Conservation (phyloP, 2,329 filamentous ascomycete species). For the Rhytidhysteron rufulum region DNA sequence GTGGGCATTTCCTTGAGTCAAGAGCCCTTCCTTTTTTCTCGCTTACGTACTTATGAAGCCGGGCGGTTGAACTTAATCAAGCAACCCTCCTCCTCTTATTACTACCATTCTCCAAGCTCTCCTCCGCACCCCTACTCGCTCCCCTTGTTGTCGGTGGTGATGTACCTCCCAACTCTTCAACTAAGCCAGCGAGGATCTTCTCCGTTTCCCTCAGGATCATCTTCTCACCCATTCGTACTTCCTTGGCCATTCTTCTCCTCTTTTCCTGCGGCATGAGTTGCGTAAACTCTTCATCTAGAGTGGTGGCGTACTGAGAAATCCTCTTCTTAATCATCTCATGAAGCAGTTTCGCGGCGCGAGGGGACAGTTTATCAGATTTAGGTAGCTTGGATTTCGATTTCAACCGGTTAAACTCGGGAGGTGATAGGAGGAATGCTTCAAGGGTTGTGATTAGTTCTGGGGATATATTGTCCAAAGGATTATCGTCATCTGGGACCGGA, state of each 20-base stretch:
- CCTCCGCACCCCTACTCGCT: too few relatives aligned
- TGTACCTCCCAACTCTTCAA: conserved; percentile 25
- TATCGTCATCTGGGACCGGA: conserved; percentile 26
- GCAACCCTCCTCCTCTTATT: conserved; percentile 7
- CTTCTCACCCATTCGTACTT: conserved; percentile 71
- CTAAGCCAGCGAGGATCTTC: conserved; percentile 19
- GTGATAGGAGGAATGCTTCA: conserved; percentile 42
- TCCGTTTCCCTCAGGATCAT: conserved; percentile 57
- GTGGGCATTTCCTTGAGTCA: too few relatives aligned
- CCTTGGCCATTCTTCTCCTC: conserved; percentile 55
- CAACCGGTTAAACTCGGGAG: conserved; percentile 39
- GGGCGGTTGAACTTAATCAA: too few relatives aligned
- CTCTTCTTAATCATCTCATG: conserved; percentile 36
- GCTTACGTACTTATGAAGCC: too few relatives aligned
- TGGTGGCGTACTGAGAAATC: conserved; percentile 50
- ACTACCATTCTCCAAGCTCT: conserved; percentile 1
- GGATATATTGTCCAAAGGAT: conserved; percentile 33
- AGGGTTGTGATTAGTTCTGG: conserved; percentile 42
- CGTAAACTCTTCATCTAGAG: conserved; percentile 50
- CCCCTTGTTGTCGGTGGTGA: too few relatives aligned
- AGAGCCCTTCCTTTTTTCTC: too few relatives aligned
- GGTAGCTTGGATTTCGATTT: conserved; percentile 41
- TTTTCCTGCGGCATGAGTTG: conserved; percentile 35
- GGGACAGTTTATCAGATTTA: conserved; percentile 39
- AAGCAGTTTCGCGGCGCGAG: conserved; percentile 38